phyloP scores from a whole-genome alignment of 2,329 filamentous ascomycete species.

The Ambrosiella beaveri region DNA sequence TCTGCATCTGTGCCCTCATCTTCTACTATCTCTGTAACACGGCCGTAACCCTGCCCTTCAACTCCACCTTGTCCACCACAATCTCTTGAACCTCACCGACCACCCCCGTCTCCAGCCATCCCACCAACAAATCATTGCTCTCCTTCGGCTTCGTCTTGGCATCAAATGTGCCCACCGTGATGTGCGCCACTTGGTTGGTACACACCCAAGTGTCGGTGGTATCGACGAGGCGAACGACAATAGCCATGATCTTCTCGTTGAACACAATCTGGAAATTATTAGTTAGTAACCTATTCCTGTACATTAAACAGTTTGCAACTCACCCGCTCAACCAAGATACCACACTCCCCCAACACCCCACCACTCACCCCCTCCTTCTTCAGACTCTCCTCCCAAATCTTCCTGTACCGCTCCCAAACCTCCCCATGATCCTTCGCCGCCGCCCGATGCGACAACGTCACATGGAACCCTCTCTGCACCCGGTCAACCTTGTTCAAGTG shows the following conservation, averaged over 20 bases:
- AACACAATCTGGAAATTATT: conserved; percentile 46
- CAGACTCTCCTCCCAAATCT: conserved; percentile 35
- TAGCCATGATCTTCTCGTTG: conserved; percentile 76
- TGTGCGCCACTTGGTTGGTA: conserved; percentile 63
- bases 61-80: not conserved
- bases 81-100: conserved; percentile 15
- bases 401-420: conserved; percentile 57
- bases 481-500: conserved; percentile 57
- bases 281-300: not conserved
- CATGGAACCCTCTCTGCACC: conserved; percentile 74
- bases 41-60: not conserved
- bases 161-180: conserved; percentile 73
- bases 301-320: conserved; percentile 13
- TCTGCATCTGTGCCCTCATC: not conserved
- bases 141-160: conserved; percentile 73
- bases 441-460: conserved; percentile 78
- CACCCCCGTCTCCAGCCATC: conserved; percentile 48
- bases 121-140: conserved; percentile 67
- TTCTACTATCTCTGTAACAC: not conserved
- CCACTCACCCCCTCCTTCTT: conserved; percentile 20
- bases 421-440: conserved; percentile 41
- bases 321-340: conserved; percentile 44
- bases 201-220: conserved; percentile 44
- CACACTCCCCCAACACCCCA: conserved; percentile 40
- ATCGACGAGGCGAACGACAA: conserved; percentile 60